Evolutionary conservation across 495 filamentous ascomycete species (phyloP).

Genomic region (Tuber aestivum): DNA sequence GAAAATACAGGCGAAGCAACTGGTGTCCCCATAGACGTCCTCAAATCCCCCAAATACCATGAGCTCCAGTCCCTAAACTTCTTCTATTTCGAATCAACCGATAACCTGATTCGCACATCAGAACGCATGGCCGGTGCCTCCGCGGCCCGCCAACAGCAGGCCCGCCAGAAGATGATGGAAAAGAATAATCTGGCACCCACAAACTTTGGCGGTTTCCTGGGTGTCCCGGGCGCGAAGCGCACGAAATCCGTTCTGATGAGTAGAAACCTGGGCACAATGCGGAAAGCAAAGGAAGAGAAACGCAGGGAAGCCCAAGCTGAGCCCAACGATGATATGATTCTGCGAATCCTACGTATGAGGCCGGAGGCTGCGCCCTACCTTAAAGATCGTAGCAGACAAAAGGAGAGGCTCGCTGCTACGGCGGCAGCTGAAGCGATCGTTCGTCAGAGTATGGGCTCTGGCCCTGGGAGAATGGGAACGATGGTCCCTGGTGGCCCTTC

Average conservation of each 20-base stretch:
- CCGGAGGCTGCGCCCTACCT: constrained; percentile 89
- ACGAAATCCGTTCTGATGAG: constrained; percentile 94
- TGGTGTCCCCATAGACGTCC: constrained; percentile 81
- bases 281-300: constrained; percentile 90
- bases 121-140: constrained; percentile 92
- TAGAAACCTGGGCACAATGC: constrained; percentile 93
- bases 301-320: constrained; percentile 91
- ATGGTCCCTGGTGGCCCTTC: constrained; percentile 18
- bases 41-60: constrained; percentile 96
- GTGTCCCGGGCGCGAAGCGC: constrained; percentile 62
- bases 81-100: constrained; percentile 94
- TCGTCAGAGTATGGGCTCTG: constrained; percentile 74
- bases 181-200: constrained; percentile 39
- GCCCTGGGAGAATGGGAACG: constrained; percentile 52
- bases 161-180: constrained; percentile 44
- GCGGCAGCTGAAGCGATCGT: constrained; percentile 94
- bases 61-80: constrained; percentile 93
- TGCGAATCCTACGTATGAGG: constrained; percentile 91
- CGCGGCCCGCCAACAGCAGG: constrained; percentile 68
- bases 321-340: constrained; percentile 96
- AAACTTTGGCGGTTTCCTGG: constrained; percentile 60
- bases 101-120: constrained; percentile 82
- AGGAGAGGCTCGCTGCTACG: constrained; percentile 81
- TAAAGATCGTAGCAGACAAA: constrained; percentile 83
- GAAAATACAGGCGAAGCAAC: constrained; percentile 76